Evolutionary conservation across 192 early-diverging fungal genomes (phyloP).

Genomic region (Powellomyces hirtus): DNA sequence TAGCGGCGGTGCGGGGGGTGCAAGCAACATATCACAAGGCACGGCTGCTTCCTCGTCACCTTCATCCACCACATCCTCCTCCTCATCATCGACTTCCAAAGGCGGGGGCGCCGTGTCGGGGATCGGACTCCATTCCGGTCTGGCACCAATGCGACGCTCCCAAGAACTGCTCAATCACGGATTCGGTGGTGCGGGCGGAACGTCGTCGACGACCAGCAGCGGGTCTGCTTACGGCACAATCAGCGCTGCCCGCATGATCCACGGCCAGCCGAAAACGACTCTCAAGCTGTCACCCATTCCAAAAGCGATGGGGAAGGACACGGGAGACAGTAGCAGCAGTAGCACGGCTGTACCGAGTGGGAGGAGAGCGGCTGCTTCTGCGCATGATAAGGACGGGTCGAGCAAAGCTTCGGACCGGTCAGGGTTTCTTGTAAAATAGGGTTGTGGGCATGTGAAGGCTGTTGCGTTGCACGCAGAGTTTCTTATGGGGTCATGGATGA

Average conservation of each 20-base stretch:
- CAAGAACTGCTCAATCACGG: constrained; percentile 4
- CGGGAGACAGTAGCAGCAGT: neutral
- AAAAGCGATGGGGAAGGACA: neutral
- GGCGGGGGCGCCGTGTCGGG: neutral
- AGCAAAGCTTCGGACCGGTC: no score
- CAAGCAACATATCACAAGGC: no score
- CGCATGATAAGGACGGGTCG: neutral
- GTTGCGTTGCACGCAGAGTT: no score
- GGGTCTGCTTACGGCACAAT: neutral
- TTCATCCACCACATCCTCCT: no score
- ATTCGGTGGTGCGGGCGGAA: neutral
- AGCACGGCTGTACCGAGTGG: neutral
- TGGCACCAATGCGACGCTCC: neutral
- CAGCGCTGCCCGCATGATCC: neutral
- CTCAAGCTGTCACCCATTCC: constrained; percentile 6
- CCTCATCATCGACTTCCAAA: no score
- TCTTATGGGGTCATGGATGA: no score
- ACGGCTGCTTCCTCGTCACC: no score
- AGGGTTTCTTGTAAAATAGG: constrained; percentile 4
- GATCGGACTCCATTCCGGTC: neutral
- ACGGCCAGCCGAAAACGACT: neutral
- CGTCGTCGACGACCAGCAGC: neutral
- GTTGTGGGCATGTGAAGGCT: no score
- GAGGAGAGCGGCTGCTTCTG: neutral
- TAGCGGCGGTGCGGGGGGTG: no score